Evolutionary conservation across 768 basidiomycete species (phyloP), one percentile per base, ranked within the genome.

Genomic region (Suillus placidus): DNA sequence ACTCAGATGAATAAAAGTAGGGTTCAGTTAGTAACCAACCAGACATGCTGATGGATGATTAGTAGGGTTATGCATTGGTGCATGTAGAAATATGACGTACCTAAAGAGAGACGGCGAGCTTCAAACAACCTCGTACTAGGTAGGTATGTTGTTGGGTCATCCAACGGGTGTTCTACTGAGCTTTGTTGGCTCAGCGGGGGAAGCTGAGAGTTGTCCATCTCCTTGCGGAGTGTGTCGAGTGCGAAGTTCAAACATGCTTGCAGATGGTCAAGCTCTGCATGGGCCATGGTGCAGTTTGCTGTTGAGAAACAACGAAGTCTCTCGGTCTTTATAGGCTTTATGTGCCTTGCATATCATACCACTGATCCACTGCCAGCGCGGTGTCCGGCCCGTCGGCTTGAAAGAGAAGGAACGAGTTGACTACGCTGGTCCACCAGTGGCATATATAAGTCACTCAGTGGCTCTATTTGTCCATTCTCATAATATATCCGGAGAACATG

Each of bases 91-190:
- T 26, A 6, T 26, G 2, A 26, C 62, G 20, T 34, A 56, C 62
- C 62, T n/a, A 63, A 26, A 8, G 62, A 52, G 37, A 63, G 35
- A 16, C 62, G 62, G 16, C 62, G 62, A 30, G 62, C 62, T 26
- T 63, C 35, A 37, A 58, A 63, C 26, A 63, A 18, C 20, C 26
- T 18, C 47, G 26, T 14, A 38, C 51, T 56, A 12, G 47, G 49
- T 30, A 63, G 23, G 35, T 54, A 60, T 37, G 13, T 63, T 9
- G 52, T 54, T 30, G 32, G 6, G 12, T 63, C 26, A 9, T 63
- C 62, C 38, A 63, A 38, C 20, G 62, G 62, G n/a, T 63, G 62
- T 38, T 23, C 62, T 4, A 40, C 62, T 23, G n/a, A 14, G n/a
- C 37, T 58, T 13, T 34, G 20, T 34, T 58, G 51, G 12, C 37